phyloP scores from a whole-genome alignment of 257 asterid genomes.

The Nyctanthes arbortristis region DNA sequence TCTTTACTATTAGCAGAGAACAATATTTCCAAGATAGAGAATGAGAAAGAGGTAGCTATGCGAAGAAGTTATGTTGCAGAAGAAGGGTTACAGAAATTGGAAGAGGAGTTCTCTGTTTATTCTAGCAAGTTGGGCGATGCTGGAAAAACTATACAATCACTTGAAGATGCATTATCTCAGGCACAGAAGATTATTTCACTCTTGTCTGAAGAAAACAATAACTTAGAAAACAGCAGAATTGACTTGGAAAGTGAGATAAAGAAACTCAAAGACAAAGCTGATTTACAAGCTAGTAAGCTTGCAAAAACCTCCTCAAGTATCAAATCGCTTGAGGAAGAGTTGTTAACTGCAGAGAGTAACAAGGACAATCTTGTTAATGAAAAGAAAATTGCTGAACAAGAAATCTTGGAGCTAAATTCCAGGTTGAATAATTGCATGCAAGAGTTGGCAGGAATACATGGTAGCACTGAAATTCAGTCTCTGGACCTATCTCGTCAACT shows the following conservation, averaged over 20 bases:
- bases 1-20: slow-evolving; percentile 57
- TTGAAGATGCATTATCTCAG: slow-evolving; percentile 68
- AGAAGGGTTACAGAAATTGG: slow-evolving; percentile 49
- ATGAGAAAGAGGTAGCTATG: slow-evolving; percentile 58
- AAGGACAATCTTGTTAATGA: slow-evolving; percentile 50
- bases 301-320: slow-evolving; percentile 55
- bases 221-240: slow-evolving; percentile 39
- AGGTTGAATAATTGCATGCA: slow-evolving; percentile 65
- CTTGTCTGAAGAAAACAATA: slow-evolving; percentile 63
- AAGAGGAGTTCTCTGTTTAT: slow-evolving; percentile 50
- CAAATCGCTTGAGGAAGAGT: slow-evolving; percentile 66
- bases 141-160: slow-evolving; percentile 63
- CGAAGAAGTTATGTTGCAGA: slow-evolving; percentile 49
- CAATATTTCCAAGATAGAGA: slow-evolving; percentile 44
- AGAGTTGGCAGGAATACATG: slow-evolving; percentile 69
- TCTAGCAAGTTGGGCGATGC: slow-evolving; percentile 55
- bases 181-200: slow-evolving; percentile 51
- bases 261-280: slow-evolving; percentile 65
- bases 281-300: slow-evolving; percentile 52
- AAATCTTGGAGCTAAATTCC: slow-evolving; percentile 51
- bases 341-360: slow-evolving; percentile 54
- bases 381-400: slow-evolving; percentile 58
- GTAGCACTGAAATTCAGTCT: slow-evolving; percentile 47
- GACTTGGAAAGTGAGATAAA: slow-evolving; percentile 66
- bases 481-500: slow-evolving; percentile 59